These are phyloP conservation scores for Avena sativa DNA, from an alignment of 176 grass and related monocot species.

Conservation along the genomic window DNA sequence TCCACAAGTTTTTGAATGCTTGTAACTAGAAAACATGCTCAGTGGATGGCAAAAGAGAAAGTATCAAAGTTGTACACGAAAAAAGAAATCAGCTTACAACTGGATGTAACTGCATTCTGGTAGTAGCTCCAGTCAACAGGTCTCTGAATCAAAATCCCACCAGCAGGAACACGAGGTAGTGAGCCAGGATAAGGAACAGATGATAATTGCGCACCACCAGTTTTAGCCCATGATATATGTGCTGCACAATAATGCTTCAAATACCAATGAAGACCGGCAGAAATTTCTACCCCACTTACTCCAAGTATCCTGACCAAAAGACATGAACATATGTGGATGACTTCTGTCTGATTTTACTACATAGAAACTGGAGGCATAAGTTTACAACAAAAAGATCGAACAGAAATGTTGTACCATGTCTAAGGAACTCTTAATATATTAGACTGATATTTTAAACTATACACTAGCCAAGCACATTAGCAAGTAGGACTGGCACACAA, in stretches of 20 bases:
- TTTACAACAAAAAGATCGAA: not conserved
- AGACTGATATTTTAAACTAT: slow-evolving; percentile 10
- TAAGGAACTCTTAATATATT: slow-evolving; percentile 18
- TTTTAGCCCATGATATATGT: slow-evolving; percentile 79
- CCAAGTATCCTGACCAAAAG: slow-evolving; percentile 62
- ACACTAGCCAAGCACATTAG: slow-evolving; percentile 10
- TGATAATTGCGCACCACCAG: slow-evolving; percentile 64
- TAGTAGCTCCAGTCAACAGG: slow-evolving; percentile 79
- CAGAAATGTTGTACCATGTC: not conserved
- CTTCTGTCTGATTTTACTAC: slow-evolving; percentile 1
- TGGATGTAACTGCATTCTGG: slow-evolving; percentile 82
- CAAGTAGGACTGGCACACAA: not conserved
- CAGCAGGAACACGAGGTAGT: slow-evolving; percentile 62
- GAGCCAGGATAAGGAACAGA: slow-evolving; percentile 56
- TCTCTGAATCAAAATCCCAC: slow-evolving; percentile 64
- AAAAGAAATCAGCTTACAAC: slow-evolving; percentile 58
- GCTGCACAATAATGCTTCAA: slow-evolving; percentile 61
- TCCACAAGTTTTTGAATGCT: not conserved
- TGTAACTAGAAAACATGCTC: not conserved
- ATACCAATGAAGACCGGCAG: slow-evolving; percentile 78
- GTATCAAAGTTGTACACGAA: not conserved
- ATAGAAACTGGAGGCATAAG: not conserved
- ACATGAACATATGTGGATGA: slow-evolving; percentile 26
- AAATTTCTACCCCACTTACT: slow-evolving; percentile 69
- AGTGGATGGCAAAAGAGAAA: not conserved